Evolutionary conservation across 108 stramenopile genomes (phyloP).

Genomic region (Pseudonitzschia multistriata): DNA sequence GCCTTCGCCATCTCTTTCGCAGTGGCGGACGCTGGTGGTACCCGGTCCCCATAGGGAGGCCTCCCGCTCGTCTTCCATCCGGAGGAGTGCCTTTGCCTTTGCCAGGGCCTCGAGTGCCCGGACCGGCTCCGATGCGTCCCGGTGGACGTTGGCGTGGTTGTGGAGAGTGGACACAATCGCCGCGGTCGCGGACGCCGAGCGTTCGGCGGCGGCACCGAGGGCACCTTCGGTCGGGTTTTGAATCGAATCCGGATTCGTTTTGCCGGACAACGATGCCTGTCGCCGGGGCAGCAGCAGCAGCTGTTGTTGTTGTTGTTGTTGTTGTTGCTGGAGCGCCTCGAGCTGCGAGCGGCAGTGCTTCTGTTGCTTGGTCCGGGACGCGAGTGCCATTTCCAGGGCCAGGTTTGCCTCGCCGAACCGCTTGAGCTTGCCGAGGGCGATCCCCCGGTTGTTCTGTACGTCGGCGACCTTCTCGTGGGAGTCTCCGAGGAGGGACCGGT

Average conservation of each 20-base stretch:
- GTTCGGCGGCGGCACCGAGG: neutral
- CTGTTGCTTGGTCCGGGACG: conserved; percentile 16
- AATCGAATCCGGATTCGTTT: neutral
- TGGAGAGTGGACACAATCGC: conserved; percentile 41
- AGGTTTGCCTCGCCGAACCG: conserved; percentile 24
- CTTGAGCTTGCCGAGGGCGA: conserved; percentile 40
- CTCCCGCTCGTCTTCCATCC: too few relatives aligned
- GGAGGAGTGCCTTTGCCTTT: conserved; percentile 18
- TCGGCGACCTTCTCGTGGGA: conserved; percentile 42
- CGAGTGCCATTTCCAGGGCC: conserved; percentile 27
- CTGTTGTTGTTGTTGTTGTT: neutral
- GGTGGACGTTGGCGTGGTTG: conserved; percentile 52
- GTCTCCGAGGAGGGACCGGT: conserved; percentile 21
- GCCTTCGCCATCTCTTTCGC: conserved; percentile 23
- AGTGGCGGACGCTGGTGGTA: neutral
- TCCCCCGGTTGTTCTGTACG: conserved; percentile 49
- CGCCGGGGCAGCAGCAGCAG: neutral
- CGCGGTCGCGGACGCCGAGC: neutral
- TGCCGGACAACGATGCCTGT: neutral
- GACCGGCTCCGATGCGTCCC: conserved; percentile 19
- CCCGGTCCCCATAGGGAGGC: neutral
- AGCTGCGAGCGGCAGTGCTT: neutral
- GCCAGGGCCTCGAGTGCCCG: conserved; percentile 27
- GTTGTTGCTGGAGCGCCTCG: neutral
- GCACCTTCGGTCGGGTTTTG: neutral